Percentiles rank a stretch among this genome's conserved stretches.
These are phyloP conservation scores for Talaromyces stipitatus DNA, from an alignment of 495 filamentous ascomycete species.

Conservation along the genomic window DNA sequence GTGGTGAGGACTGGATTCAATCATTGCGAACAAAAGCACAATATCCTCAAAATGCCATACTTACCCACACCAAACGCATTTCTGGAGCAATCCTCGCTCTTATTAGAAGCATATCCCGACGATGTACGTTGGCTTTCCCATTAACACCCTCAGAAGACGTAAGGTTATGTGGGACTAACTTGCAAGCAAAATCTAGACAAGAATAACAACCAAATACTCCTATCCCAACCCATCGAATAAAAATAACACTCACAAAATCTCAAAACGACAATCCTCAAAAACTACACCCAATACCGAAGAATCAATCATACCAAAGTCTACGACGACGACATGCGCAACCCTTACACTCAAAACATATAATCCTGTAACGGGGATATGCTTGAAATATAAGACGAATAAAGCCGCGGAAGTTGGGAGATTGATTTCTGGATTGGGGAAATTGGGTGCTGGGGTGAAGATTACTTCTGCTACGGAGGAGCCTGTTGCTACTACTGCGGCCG, in stretches of 20 bases:
- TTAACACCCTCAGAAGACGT: conserved; percentile 6
- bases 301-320: conserved; percentile 11
- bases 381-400: conserved; percentile 89
- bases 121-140: conserved; percentile 37
- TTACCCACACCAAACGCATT: conserved; percentile 52
- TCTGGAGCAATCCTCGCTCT: conserved; percentile 54
- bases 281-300: conserved; percentile 14
- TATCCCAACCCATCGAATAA: conserved; percentile 15
- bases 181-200: conserved; percentile 45
- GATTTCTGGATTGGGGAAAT: conserved; percentile 61
- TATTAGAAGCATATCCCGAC: conserved; percentile 56
- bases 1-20: not conserved
- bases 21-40: not conserved
- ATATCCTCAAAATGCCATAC: conserved; percentile 53
- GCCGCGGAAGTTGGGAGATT: conserved; percentile 82
- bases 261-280: conserved; percentile 11
- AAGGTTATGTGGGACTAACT: conserved; percentile 1
- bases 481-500: conserved; percentile 14
- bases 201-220: conserved; percentile 77
- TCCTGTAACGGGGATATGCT: conserved; percentile 65
- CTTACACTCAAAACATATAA: conserved; percentile 89
- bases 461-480: conserved; percentile 43
- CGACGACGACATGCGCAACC: conserved; percentile 41
- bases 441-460: conserved; percentile 54
- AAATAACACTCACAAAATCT: conserved; percentile 2